Evolutionary conservation across 768 basidiomycete genomes (phyloP).

Genomic region (Coprinopsis marcescibilis): DNA sequence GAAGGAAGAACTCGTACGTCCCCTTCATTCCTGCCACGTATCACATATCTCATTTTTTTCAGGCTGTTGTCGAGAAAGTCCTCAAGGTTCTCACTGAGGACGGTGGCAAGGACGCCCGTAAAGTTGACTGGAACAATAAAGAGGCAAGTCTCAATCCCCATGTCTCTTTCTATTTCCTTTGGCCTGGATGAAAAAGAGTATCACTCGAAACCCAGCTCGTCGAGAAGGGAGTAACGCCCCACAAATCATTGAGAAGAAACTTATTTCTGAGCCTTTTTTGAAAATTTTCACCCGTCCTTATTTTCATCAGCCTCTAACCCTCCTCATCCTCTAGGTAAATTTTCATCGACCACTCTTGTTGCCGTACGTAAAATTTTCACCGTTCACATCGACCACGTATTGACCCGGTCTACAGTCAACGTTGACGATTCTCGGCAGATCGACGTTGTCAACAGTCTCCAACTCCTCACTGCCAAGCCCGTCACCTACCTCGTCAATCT

Average conservation of each 20-base stretch:
- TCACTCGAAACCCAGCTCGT: slow-evolving; percentile 80
- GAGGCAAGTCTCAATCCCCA: slow-evolving; percentile 57
- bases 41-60: slow-evolving; percentile 2
- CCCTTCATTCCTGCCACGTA: background rate
- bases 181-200: slow-evolving; percentile 56
- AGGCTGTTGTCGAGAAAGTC: slow-evolving; percentile 86
- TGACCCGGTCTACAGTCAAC: no score
- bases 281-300: slow-evolving; percentile 4
- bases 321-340: no score
- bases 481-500: slow-evolving; percentile 98
- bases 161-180: background rate
- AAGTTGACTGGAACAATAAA: slow-evolving; percentile 93
- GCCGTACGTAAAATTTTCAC: no score
- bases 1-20: slow-evolving; percentile 88
- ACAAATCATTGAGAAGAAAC: slow-evolving; percentile 59
- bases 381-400: no score
- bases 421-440: slow-evolving; percentile 45
- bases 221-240: slow-evolving; percentile 93
- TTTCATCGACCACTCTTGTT: no score
- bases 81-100: slow-evolving; percentile 73
- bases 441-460: slow-evolving; percentile 83
- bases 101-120: slow-evolving; percentile 85
- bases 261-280: slow-evolving; percentile 16
- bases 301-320: background rate
- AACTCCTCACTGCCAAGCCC: slow-evolving; percentile 92